Evolutionary conservation across 768 basidiomycete genomes (phyloP), one percentile per base, ranked within the genome.

Genomic region (Agrocybe praecox): DNA sequence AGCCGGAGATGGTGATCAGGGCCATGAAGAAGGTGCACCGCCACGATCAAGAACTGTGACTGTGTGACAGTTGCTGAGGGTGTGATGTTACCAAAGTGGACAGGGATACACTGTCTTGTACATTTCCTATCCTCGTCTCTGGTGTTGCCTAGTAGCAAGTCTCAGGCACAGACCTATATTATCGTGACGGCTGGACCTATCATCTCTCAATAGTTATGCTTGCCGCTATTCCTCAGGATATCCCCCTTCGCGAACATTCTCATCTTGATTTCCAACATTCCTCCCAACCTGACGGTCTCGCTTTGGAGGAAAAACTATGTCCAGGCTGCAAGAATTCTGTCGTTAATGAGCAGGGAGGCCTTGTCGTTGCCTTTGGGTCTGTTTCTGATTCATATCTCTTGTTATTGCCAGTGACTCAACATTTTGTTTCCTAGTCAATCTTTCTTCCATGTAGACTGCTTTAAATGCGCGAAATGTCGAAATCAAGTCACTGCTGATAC

Each of bases 311-410:
- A 67, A 84, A 84, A 60, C 63, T 84, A 3, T 94, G 92, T 76
- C 91, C 91, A 12, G 92, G 92, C 18, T 94, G 92, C 76, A 90
- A 88, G 69, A 77, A 77, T 55, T 88, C 91, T 2, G 91, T 90
- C 36, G 87, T 93, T 19, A 88, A 84, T 60, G 90, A 92, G 66
- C 79, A 83, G 63, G 92, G 90, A 50, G 92, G 92, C 24, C 80
- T 96, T 19, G 95, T 98, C 42, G 96, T 98, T 66, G 92, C 94
- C 40, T 97, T 98, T 69, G 96, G 96, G 94, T 96, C 66, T 69
- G 90, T 82, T 34, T 23, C 53, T 29, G 18, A 21, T 40, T 53
- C 29, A 15, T 49, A 52, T 56, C 44, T 46, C n/a, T 46, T 34
- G 17, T 56, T 34, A 44, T 40, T 26, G 29, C 34, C 33, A 18